phyloP scores from a whole-genome alignment of 371 early-diverging fungal species.

The Mucor lusitanicus region DNA sequence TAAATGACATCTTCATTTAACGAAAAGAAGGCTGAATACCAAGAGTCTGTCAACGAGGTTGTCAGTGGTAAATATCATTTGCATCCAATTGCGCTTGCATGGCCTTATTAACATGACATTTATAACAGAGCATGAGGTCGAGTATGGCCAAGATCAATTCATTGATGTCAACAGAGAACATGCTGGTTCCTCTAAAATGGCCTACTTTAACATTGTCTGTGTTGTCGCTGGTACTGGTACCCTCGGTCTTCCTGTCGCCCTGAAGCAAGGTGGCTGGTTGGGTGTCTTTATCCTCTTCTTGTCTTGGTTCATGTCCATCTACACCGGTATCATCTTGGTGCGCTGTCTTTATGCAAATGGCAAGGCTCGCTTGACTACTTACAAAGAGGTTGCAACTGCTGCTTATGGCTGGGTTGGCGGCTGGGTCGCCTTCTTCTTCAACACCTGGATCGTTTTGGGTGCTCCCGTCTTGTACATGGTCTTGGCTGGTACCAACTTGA shows the following conservation, averaged over 20 bases:
- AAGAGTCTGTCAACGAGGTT: slow-evolving; percentile 14
- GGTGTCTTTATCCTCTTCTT: slow-evolving; percentile 74
- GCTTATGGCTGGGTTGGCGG: slow-evolving; percentile 43
- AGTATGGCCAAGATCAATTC: slow-evolving; percentile 14
- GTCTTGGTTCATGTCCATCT: slow-evolving; percentile 71
- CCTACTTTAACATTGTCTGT: slow-evolving; percentile 53
- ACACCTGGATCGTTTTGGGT: slow-evolving; percentile 58
- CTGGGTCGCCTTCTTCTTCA: slow-evolving; percentile 53
- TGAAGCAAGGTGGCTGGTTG: slow-evolving; percentile 84
- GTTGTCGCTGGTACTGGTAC: slow-evolving; percentile 87
- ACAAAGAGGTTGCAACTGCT: slow-evolving; percentile 40
- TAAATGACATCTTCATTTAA: slow-evolving; percentile 8
- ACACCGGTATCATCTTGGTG: slow-evolving; percentile 42
- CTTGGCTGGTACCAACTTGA: slow-evolving; percentile 52
- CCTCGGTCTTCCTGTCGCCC: slow-evolving; percentile 79
- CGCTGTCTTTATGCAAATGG: slow-evolving; percentile 36
- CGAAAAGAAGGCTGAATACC: slow-evolving; percentile 14
- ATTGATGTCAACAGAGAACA: slow-evolving; percentile 24
- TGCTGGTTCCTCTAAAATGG: slow-evolving; percentile 23
- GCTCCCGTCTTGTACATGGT: slow-evolving; percentile 61
- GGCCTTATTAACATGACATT: neutral
- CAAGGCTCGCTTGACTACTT: slow-evolving; percentile 46
- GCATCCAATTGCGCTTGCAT: neutral
- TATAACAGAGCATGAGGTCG: slow-evolving; percentile 12
- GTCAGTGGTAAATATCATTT: slow-evolving; percentile 6